Evolutionary conservation across 1,284 basidiomycete genomes (phyloP), one percentile per base, ranked within the genome.

Genomic region (Ceratobasidium sp.): DNA sequence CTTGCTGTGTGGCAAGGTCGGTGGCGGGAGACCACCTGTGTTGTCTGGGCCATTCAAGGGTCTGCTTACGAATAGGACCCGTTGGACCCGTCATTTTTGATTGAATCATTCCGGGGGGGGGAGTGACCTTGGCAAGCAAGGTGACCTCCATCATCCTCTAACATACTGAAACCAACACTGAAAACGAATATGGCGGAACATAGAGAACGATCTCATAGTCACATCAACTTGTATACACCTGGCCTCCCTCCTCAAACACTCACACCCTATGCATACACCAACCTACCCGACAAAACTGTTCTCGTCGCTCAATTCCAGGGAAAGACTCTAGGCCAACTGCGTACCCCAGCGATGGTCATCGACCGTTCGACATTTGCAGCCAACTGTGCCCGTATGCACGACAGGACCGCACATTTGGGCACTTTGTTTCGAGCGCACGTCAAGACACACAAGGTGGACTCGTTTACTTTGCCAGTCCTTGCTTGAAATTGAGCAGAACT

Each of bases 281-380:
- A 68, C 51, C 68, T 77, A 49, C 83, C 84, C 0, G 82, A 85
- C 77, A 92, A 92, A 80, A 81, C 85, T 54, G 84, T 82, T 13
- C 84, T 95, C 22, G 80, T 85, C 27, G 80, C 86, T 53, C 85
- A 88, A 76, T 95, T 90, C 81, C 82, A 85, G 34, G 90, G 90
- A 48, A 88, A 86, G 79, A 79, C 84, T 14, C 80, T 95, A 73
- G 81, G 86, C 64, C 81, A 82, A 0, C 82, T 95, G 31, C 86
- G 92, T 72, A 95, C 94, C 0, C 94, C 94, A 29, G 91, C 92
- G 0, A 82, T 92, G 76, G 84, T 95, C 72, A 88, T 96, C 76
- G 92, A 96, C 83, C 86, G 90, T 31, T 84, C 84, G 11, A 79
- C 88, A 22, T 94, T 94, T 80, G 86, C 86, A 49, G 81, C 84